These are phyloP conservation scores for Arthroderma sp. DNA, from an alignment of 2,329 filamentous ascomycete genomes.

Conservation along the genomic window DNA sequence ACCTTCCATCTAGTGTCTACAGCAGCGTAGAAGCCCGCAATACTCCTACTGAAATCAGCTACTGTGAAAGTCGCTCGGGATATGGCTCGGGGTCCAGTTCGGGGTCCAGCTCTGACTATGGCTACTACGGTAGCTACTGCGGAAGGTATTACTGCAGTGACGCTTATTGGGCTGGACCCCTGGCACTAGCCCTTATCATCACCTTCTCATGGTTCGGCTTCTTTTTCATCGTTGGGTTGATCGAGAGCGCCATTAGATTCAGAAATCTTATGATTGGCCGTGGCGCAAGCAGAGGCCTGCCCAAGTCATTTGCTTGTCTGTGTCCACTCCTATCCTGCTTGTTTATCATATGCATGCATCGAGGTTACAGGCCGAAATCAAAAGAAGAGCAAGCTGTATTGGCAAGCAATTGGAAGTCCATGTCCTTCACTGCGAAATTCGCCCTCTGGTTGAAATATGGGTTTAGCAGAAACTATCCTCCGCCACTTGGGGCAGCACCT, in stretches of 20 bases:
- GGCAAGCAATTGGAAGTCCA: conserved; percentile 3
- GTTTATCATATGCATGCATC: conserved; percentile 1
- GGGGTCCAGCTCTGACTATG: neutral
- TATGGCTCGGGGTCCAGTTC: neutral
- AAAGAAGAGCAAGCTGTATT: neutral
- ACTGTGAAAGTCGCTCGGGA: neutral
- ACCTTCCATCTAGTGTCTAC: neutral
- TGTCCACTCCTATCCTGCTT: neutral
- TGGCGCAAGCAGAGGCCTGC: neutral
- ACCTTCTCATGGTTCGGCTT: neutral
- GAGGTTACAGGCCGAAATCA: neutral
- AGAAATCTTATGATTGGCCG: neutral
- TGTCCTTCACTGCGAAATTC: neutral
- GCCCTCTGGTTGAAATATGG: conserved; percentile 2
- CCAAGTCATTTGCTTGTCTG: neutral
- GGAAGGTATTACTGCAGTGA: neutral
- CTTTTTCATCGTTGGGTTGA: neutral
- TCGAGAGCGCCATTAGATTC: neutral
- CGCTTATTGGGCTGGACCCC: neutral
- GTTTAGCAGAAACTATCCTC: conserved; percentile 2
- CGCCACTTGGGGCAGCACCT: neutral
- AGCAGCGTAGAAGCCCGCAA: neutral
- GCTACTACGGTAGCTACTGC: neutral
- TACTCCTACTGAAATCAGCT: neutral
- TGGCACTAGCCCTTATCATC: neutral